phyloP scores from a whole-genome alignment of 1,139 yeast species.

The Taphrina betulina region DNA sequence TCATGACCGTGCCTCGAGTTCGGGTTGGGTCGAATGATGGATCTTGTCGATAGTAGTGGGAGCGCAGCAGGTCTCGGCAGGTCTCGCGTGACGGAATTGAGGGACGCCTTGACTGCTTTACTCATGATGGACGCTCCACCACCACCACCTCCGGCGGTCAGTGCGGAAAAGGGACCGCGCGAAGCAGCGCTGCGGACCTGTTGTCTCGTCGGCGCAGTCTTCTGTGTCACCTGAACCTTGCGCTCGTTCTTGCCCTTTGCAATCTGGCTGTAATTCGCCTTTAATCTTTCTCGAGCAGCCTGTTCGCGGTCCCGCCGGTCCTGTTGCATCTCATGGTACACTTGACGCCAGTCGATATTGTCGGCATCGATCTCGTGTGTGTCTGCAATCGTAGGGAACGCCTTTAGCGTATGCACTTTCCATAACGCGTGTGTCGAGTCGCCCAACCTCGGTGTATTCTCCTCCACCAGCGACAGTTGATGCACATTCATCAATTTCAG shows the following conservation, averaged over 20 bases:
- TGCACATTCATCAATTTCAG: conserved; percentile 4
- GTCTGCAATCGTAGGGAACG: conserved; percentile 5
- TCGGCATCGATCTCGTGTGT: conserved; percentile 17
- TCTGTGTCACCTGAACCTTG: conserved; percentile 13
- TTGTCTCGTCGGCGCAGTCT: conserved; percentile 6
- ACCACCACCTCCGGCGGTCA: neutral
- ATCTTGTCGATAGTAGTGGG: neutral
- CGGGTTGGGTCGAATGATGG: conserved; percentile 12
- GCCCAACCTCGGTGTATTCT: conserved; percentile 10
- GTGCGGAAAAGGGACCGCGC: neutral
- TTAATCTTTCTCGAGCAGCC: conserved; percentile 5
- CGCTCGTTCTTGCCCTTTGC: conserved; percentile 20
- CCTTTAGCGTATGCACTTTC: conserved; percentile 21
- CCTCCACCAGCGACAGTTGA: conserved; percentile 8
- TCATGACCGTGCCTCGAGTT: neutral
- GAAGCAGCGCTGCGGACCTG: neutral
- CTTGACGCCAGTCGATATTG: conserved; percentile 8
- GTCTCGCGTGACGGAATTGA: neutral
- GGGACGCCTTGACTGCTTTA: conserved; percentile 12
- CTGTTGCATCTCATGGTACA: conserved; percentile 14
- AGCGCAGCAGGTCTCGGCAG: neutral
- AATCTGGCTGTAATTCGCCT: conserved; percentile 19
- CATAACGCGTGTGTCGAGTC: conserved; percentile 10
- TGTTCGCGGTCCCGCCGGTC: conserved; percentile 16
- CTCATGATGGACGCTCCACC: conserved; percentile 14